Evolutionary conservation across 2,329 filamentous ascomycete species (phyloP).

Genomic region (Rhynchosporium agropyri): DNA sequence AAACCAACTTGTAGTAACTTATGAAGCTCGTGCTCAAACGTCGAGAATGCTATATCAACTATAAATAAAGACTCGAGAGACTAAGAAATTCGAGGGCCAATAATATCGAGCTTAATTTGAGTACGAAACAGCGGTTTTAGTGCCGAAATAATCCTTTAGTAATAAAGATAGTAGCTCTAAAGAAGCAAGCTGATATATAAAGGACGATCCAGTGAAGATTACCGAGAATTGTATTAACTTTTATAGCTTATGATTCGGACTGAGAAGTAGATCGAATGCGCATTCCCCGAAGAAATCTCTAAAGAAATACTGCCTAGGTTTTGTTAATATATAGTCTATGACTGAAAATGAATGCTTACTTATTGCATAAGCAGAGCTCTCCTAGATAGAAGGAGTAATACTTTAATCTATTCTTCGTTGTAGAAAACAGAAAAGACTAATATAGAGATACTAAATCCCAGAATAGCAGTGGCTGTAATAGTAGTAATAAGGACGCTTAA

Average conservation of each 20-base stretch:
- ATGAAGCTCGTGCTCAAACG: conserved; percentile 4
- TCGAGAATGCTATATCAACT: background rate
- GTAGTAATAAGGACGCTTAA: conserved; percentile 2
- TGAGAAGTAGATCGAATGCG: background rate
- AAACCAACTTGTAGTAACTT: conserved; percentile 7
- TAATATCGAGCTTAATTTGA: conserved; percentile 8
- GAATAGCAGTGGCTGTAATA: background rate
- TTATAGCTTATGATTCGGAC: background rate
- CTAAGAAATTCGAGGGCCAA: conserved; percentile 3
- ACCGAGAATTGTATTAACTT: conserved; percentile 5
- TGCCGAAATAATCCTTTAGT: conserved; percentile 2
- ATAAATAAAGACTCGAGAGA: conserved; percentile 3
- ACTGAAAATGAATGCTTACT: conserved; percentile 7
- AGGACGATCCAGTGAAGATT: conserved; percentile 4
- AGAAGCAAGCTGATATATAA: conserved; percentile 7
- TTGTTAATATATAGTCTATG: conserved; percentile 9
- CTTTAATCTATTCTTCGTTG: conserved; percentile 6
- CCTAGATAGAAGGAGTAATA: conserved; percentile 3
- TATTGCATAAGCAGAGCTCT: conserved; percentile 1
- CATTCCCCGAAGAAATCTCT: background rate
- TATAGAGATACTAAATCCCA: background rate
- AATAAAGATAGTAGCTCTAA: conserved; percentile 8
- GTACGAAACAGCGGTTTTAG: conserved; percentile 1
- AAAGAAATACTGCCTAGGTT: conserved; percentile 6
- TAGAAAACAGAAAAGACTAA: conserved; percentile 2